Conservation (phyloP, 805 yeast species). For the Sungouiella blattae region DNA sequence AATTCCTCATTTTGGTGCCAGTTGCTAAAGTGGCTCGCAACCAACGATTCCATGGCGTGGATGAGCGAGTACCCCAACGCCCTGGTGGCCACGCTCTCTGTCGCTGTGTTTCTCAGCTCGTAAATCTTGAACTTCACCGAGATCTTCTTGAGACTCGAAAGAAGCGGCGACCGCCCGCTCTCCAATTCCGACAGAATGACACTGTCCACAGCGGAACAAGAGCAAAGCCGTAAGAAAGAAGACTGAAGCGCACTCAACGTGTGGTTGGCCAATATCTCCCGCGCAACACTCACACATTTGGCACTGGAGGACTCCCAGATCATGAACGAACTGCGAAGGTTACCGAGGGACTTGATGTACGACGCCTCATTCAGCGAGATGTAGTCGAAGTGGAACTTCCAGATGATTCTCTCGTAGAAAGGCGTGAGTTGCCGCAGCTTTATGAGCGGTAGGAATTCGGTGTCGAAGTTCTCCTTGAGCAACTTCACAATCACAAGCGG, state of each 20-base stretch:
- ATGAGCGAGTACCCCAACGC: conserved; percentile 13
- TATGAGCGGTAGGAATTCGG: conserved; percentile 24
- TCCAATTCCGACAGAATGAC: conserved; percentile 13
- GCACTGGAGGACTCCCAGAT: conserved; percentile 36
- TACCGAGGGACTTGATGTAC: conserved; percentile 20
- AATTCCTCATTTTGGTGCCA: neutral
- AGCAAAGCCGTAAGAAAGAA: conserved; percentile 23
- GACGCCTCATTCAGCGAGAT: conserved; percentile 18
- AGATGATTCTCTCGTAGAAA: conserved; percentile 38
- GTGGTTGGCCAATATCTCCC: conserved; percentile 11
- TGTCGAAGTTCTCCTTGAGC: conserved; percentile 25
- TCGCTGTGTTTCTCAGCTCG: neutral
- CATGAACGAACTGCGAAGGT: conserved; percentile 24
- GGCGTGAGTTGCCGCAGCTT: conserved; percentile 20
- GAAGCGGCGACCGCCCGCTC: conserved; percentile 12
- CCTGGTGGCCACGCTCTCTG: conserved; percentile 10
- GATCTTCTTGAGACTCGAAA: conserved; percentile 29
- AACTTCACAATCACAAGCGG: conserved; percentile 30
- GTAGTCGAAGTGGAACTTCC: conserved; percentile 41
- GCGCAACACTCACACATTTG: neutral
- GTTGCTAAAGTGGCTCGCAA: conserved; percentile 2
- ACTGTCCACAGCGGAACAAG: conserved; percentile 12
- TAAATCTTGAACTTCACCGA: conserved; percentile 31
- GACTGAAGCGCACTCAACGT: conserved; percentile 22
- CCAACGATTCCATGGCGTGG: conserved; percentile 9